Evolutionary conservation across 1,284 basidiomycete genomes (phyloP), one percentile per base, ranked within the genome.

Genomic region (Apiotrichum mycotoxinovorans): DNA sequence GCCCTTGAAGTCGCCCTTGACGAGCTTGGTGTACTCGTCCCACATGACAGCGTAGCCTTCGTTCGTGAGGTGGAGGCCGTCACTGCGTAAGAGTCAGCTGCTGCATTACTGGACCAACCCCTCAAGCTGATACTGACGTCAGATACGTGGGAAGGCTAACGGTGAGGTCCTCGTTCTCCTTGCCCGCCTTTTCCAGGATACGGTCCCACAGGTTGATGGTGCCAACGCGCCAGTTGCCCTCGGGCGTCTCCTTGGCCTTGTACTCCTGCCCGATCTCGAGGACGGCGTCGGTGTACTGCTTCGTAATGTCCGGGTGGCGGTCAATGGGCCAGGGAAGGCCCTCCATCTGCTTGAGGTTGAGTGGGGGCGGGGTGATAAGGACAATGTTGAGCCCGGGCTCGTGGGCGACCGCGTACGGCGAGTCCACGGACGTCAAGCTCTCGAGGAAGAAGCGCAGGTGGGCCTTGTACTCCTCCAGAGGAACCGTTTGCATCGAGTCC

Each of bases 331-430:
- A 45, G 7, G 54, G 49, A 1, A 11, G 7, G 23, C 22, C 38
- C 22, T 34, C 57, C 50, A 60, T 57, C 51, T 84, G 82, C 58
- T 79, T 64, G 3, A 84, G 83, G 67, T 86, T 85, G 51, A 91
- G 79, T 2, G 91, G 90, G 2, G 91, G 89, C 17, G 91, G 88
- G 5, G 89, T 89, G 56, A 94, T 83, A 58, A 95, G 80, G 51
- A 94, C 77, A 63, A 94, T 82, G 52, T 61, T 57, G 54, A 66
- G 45, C 52, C 61, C 55, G 2, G 56, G 56, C 15, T 55, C 59
- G 27, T 66, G 60, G 0, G 65, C 54, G 18, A 65, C 54, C 23
- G 64, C 64, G 45, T 63, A 63, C 12, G 51, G 53, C 11, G 56
- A 57, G 17, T 40, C 38, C 20, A 55, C 35, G 8, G 64, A 61